Conservation (phyloP, 176 grass and related monocot species). For the Carex cristatella region DNA sequence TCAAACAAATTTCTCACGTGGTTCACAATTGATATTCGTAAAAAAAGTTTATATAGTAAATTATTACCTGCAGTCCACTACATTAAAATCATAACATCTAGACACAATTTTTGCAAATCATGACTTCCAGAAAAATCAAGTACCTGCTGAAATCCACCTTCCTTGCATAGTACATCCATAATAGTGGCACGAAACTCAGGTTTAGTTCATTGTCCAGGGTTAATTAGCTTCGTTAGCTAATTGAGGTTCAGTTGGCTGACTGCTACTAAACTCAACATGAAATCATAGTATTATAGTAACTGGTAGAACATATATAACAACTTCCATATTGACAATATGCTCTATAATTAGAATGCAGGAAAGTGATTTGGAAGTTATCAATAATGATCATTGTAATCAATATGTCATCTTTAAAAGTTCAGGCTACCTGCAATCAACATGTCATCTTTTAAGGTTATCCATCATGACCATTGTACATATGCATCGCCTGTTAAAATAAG, state of each 20-base stretch:
- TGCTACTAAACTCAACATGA: not conserved
- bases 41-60: too few relatives aligned
- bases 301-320: not conserved
- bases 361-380: constrained; percentile 71
- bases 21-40: too few relatives aligned
- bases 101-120: too few relatives aligned
- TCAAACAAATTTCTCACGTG: too few relatives aligned
- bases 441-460: constrained; percentile 38
- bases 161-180: too few relatives aligned
- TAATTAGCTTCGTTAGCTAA: not conserved
- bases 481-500: constrained; percentile 84
- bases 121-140: too few relatives aligned
- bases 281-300: not conserved
- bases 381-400: constrained; percentile 37
- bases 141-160: too few relatives aligned
- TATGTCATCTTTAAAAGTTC: constrained; percentile 43
- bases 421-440: too few relatives aligned
- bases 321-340: constrained; percentile 18
- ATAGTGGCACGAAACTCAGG: not conserved
- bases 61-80: too few relatives aligned
- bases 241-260: not conserved
- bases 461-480: constrained; percentile 89
- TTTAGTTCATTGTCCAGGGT: not conserved
- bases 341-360: constrained; percentile 46
- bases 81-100: too few relatives aligned